Evolutionary conservation across 2,329 filamentous ascomycete species (phyloP), one percentile per base, ranked within the genome.

Genomic region (Colletotrichum orbiculare): DNA sequence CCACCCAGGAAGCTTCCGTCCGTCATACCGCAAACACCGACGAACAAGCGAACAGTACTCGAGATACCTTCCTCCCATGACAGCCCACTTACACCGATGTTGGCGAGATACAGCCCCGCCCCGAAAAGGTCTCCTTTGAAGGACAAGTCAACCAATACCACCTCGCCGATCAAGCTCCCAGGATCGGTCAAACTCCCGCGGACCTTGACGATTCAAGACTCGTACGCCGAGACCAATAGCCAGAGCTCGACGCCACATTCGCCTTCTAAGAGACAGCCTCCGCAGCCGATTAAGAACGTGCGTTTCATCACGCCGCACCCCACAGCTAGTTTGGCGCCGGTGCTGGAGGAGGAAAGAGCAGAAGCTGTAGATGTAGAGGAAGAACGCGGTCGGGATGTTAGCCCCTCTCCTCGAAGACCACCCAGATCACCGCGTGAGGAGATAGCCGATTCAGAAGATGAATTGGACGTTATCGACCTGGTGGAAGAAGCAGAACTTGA

Each of bases 361-460:
- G 57, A 55, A 10, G 67, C 58, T 45, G 60, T 56, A 37, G 41
- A 55, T 54, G 59, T 52, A 9, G 67, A 65, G 10, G 56, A 57
- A n/a, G 17, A 25, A 8, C 38, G 15, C 15, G 57, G 34, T 9
- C 39, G 57, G 15, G 54, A 64, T 9, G 38, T 57, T 11, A 62
- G 57, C 38, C 61, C 55, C 15, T 67, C 60, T 33, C 66, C 66
- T 10, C 38, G 60, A 10, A 35, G 58, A 15, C 66, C 49, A 2
- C 41, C 39, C 37, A 59, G 54, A 17, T 59, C 45, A n/a, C 66
- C 57, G 4, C 50, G 56, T n/a, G 82, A 84, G 61, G 43, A 46
- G 15, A 84, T 86, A 37, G 81, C 83, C 0, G 83, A 86, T 64
- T 84, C 83, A 1, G 83, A 85, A 42, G 82, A 80, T 10, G 81